Conservation (phyloP, 371 early-diverging fungal species). For the Actinomucor elegans region DNA sequence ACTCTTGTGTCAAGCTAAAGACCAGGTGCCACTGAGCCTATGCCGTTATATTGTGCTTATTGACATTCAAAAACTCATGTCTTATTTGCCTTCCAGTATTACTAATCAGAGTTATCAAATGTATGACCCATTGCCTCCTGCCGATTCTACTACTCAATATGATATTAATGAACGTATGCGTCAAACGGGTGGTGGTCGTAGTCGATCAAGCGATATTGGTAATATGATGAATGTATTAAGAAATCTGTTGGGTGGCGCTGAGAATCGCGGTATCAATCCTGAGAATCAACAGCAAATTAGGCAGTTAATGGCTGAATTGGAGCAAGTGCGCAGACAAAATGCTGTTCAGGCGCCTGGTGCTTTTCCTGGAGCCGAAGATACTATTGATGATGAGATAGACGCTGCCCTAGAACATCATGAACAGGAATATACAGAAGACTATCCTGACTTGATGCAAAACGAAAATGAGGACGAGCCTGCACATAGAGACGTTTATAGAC, state of each 20-base stretch:
- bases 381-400: background rate
- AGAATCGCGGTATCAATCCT: background rate
- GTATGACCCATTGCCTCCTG: slow-evolving; percentile 79
- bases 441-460: background rate
- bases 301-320: slow-evolving; percentile 30
- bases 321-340: slow-evolving; percentile 18
- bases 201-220: slow-evolving; percentile 13
- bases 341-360: slow-evolving; percentile 41
- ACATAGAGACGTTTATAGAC: too few species aligned
- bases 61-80: slow-evolving; percentile 57
- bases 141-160: slow-evolving; percentile 53
- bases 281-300: slow-evolving; percentile 23
- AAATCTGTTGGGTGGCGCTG: slow-evolving; percentile 17
- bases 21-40: slow-evolving; percentile 56
- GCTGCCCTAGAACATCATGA: background rate
- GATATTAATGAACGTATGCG: slow-evolving; percentile 34
- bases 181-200: background rate
- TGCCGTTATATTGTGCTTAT: slow-evolving; percentile 75
- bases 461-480: too few species aligned
- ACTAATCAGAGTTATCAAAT: slow-evolving; percentile 59
- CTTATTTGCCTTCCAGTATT: slow-evolving; percentile 56
- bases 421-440: background rate
- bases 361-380: slow-evolving; percentile 27
- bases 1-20: slow-evolving; percentile 17
- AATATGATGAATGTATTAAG: slow-evolving; percentile 17